Base-by-base conservation (phyloP, 1,139 yeast genomes). In the Suhomyces bolitotheri region DNA sequence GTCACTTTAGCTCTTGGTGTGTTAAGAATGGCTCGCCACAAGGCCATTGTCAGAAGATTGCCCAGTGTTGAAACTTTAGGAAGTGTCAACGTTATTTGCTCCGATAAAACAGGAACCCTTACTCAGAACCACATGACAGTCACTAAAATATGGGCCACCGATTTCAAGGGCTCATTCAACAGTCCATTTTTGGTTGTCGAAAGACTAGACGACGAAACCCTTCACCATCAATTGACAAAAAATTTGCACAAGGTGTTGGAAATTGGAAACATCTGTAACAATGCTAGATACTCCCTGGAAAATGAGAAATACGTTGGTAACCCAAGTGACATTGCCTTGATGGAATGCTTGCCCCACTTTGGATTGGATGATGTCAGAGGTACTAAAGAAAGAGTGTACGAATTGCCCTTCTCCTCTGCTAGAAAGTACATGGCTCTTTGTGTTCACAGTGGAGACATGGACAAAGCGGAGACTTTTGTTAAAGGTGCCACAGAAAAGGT, bases 41-140 rank as follows among this genome's bases (percentile, higher is more conserved):
- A 83, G 53, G 97, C 97, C 3, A 92, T 92, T 53, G 96, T 92
- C 36, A 83, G 90, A 52, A 77, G 97, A 49, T 71, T 92, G 44
- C 97, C 97, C 10, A 82, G 94, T 51, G 97, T 92, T 24, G 98
- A 92, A 64, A 92, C 97, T 3, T 73, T 90, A 49, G 97, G 97
- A 4, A 85, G 95, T 33, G 97, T 90, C 29, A 89, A 89, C 55
- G 97, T 90, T 25, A 88, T 90, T 50, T 90, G 97, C 58, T 80
- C 95, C 14, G 97, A 90, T 64, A 90, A 90, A 54, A 90, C 97
- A 2, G 97, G 97, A 43, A 92, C 97, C 3, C 72, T 90, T 47
- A 92, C 98, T 16, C 87, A 86, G 61, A 92, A 92, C 60, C 94
- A 84, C 56, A 88, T 92, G 95, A 85, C 97, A 3, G 89, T 87